phyloP scores from a whole-genome alignment of 768 basidiomycete genomes.

The Suillus luteus region DNA sequence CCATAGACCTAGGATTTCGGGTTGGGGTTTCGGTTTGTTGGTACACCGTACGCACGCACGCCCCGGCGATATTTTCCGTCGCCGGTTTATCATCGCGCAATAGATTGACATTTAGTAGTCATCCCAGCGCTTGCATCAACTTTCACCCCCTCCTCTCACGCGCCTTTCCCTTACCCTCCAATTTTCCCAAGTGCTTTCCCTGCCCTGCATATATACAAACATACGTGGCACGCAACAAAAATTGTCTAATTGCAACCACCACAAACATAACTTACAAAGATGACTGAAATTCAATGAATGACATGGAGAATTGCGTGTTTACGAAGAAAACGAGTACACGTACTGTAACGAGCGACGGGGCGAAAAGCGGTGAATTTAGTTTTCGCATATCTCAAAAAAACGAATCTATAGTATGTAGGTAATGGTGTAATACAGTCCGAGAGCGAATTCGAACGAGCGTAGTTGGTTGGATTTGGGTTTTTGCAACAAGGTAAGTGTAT shows the following conservation, averaged over 20 bases:
- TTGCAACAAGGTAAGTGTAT: background rate
- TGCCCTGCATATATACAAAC: background rate
- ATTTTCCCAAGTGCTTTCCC: background rate
- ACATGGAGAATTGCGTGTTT: background rate
- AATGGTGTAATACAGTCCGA: constrained; percentile 2
- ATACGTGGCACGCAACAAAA: background rate
- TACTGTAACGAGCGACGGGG: background rate
- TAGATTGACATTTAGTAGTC: background rate
- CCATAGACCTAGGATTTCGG: background rate
- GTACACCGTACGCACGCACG: background rate
- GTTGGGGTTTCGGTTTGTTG: too few species aligned
- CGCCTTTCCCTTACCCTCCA: background rate
- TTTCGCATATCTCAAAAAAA: background rate
- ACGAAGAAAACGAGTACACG: background rate
- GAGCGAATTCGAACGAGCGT: background rate
- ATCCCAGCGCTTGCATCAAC: background rate
- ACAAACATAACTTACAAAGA: background rate
- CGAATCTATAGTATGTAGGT: background rate
- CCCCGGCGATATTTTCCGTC: background rate
- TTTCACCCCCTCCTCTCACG: background rate
- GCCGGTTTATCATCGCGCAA: background rate
- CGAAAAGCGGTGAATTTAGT: background rate
- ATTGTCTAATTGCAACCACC: background rate
- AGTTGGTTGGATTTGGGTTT: background rate
- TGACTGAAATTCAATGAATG: background rate